Percentiles rank a stretch among this genome's conserved stretches.
Conservation (phyloP, 176 grass and related monocot genomes). For the Triticum timopheevii region DNA sequence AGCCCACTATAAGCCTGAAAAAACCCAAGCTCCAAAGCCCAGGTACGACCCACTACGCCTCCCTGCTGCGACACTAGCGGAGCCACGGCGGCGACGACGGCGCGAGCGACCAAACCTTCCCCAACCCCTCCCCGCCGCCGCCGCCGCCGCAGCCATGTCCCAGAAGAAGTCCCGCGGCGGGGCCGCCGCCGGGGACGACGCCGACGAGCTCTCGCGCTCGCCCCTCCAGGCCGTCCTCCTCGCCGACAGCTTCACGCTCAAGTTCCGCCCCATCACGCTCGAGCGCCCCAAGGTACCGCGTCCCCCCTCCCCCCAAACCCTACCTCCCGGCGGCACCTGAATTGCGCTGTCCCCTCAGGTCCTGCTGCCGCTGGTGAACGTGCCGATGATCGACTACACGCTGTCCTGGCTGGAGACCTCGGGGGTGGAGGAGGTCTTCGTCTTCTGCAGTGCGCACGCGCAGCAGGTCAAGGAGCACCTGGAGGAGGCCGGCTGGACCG, state of each 20-base stretch:
- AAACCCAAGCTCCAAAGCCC: constrained; percentile 8
- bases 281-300: constrained; percentile 81
- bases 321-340: not conserved
- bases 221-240: constrained; percentile 91
- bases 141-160: constrained; percentile 47
- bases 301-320: not conserved
- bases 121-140: constrained; percentile 17
- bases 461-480: constrained; percentile 84
- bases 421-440: constrained; percentile 79
- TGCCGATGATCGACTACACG: constrained; percentile 94
- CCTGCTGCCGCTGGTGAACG: constrained; percentile 77
- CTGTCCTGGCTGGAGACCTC: constrained; percentile 85
- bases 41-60: not conserved
- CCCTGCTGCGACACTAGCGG: not conserved
- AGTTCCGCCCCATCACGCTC: constrained; percentile 90
- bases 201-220: constrained; percentile 68
- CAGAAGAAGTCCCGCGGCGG: constrained; percentile 63
- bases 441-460: constrained; percentile 87
- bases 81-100: constrained; percentile 34
- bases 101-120: constrained; percentile 26
- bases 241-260: constrained; percentile 83
- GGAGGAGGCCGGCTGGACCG: constrained; percentile 53
- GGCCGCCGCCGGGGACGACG: constrained; percentile 46
- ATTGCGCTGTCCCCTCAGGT: constrained; percentile 43
- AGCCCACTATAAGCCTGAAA: not conserved